A percentile compares a stretch with the other conserved stretches of the same genome.
Evolutionary conservation across 2,329 filamentous ascomycete species (phyloP).

Genomic region (Xenoacremonium recifei): DNA sequence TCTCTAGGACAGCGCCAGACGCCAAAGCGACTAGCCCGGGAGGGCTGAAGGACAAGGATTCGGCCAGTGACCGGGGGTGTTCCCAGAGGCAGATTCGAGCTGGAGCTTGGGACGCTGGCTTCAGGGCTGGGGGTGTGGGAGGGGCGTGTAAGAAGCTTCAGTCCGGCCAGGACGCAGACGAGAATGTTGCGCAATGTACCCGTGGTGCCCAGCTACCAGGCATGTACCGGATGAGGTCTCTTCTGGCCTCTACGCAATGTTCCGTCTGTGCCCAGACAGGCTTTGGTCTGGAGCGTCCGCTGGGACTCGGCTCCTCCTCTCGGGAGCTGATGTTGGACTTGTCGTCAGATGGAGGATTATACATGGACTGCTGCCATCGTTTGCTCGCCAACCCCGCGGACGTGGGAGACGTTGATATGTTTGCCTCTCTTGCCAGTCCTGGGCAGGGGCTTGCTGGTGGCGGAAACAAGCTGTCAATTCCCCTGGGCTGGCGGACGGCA

Average conservation of each 20-base stretch:
- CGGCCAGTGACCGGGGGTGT: conserved; percentile 18
- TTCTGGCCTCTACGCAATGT: neutral
- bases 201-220: conserved; percentile 1
- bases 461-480: neutral
- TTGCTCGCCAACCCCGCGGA: no score
- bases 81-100: conserved; percentile 5
- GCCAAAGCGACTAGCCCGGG: conserved; percentile 33
- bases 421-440: no score
- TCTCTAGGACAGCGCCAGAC: conserved; percentile 24
- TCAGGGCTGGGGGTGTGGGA: conserved; percentile 8
- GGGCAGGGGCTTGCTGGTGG: neutral
- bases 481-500: neutral
- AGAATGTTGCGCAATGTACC: conserved; percentile 10
- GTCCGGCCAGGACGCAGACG: conserved; percentile 3
- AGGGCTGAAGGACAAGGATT: conserved; percentile 35
- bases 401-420: no score
- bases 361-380: no score
- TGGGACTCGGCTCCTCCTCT: no score
- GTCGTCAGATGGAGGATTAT: no score
- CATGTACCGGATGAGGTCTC: neutral
- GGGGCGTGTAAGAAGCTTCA: conserved; percentile 7
- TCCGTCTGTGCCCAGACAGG: no score
- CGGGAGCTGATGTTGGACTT: no score
- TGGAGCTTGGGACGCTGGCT: conserved; percentile 2
- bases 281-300: no score